A percentile compares a stretch with the other conserved stretches of the same genome.
These are phyloP conservation scores for Cryomyces antarcticus DNA, from an alignment of 495 filamentous ascomycete genomes.

Conservation along the genomic window DNA sequence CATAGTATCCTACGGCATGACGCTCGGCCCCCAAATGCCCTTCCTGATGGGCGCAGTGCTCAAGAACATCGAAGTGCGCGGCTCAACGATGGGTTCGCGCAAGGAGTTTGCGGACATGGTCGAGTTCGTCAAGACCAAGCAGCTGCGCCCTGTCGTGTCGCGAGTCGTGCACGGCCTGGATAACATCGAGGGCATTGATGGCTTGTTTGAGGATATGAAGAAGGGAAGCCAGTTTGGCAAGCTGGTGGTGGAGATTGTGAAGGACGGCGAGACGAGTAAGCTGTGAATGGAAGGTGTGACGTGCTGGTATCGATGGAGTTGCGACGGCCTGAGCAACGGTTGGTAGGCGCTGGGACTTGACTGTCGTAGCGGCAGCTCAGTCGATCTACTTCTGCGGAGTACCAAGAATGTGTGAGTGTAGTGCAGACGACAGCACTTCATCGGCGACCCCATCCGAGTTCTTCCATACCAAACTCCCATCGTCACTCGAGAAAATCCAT, in stretches of 20 bases:
- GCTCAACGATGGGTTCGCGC: constrained; percentile 25
- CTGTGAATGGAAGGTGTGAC: constrained; percentile 1
- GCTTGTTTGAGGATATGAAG: constrained; percentile 25
- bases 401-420: too few relatives aligned
- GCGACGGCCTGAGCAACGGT: too few relatives aligned
- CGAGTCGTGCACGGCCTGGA: constrained; percentile 12
- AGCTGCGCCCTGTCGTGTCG: constrained; percentile 19
- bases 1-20: constrained; percentile 23
- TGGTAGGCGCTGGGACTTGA: too few relatives aligned
- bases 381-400: too few relatives aligned
- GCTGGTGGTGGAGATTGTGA: constrained; percentile 17
- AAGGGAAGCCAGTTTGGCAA: constrained; percentile 22
- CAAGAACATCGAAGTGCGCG: constrained; percentile 22
- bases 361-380: too few relatives aligned
- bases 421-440: too few relatives aligned
- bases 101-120: constrained; percentile 26
- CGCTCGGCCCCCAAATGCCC: constrained; percentile 17
- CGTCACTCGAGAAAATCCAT: too few relatives aligned
- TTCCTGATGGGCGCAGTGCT: constrained; percentile 20
- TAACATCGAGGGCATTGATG: constrained; percentile 18
- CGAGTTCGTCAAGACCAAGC: constrained; percentile 16
- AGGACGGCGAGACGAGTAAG: constrained; percentile 10
- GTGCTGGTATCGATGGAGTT: too few relatives aligned
- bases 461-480: too few relatives aligned
- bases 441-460: too few relatives aligned